Conservation (phyloP, 2,329 filamentous ascomycete genomes). For the Chaetomium sp. region DNA sequence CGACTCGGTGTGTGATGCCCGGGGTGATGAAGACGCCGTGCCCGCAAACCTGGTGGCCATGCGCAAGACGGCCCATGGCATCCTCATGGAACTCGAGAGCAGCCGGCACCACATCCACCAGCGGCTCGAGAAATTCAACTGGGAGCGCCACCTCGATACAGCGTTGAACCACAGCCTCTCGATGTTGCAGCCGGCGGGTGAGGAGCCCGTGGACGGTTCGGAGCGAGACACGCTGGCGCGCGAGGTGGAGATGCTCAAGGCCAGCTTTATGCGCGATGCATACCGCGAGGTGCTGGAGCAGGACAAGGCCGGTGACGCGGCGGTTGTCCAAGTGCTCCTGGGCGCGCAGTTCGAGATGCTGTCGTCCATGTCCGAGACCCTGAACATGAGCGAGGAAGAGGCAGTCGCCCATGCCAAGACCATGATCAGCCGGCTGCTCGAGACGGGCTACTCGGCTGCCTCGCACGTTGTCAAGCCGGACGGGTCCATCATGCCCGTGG, state of each 20-base stretch:
- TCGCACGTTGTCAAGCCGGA: slow-evolving; percentile 89
- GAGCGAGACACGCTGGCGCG: slow-evolving; percentile 68
- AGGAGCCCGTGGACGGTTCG: slow-evolving; percentile 53
- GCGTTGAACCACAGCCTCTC: slow-evolving; percentile 79
- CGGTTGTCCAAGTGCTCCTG: slow-evolving; percentile 73
- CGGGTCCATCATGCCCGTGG: slow-evolving; percentile 53
- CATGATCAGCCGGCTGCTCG: slow-evolving; percentile 70
- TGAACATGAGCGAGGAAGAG: slow-evolving; percentile 75
- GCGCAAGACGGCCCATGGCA: slow-evolving; percentile 81
- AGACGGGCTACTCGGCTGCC: slow-evolving; percentile 65
- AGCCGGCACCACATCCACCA: slow-evolving; percentile 89
- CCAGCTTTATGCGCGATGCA: slow-evolving; percentile 73
- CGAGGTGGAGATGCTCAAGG: slow-evolving; percentile 81
- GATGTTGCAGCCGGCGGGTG: slow-evolving; percentile 63
- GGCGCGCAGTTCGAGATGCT: slow-evolving; percentile 90
- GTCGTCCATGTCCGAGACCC: slow-evolving; percentile 71
- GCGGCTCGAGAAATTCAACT: slow-evolving; percentile 69
- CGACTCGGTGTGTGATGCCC: slow-evolving; percentile 68
- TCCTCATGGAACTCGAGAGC: slow-evolving; percentile 80
- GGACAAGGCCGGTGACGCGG: slow-evolving; percentile 72
- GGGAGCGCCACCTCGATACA: slow-evolving; percentile 82
- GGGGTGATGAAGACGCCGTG: slow-evolving; percentile 61
- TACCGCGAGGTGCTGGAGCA: slow-evolving; percentile 73
- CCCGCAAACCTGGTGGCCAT: slow-evolving; percentile 65
- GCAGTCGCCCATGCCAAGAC: slow-evolving; percentile 73